A percentile compares a stretch with the other conserved stretches of the same genome.
phyloP scores from a whole-genome alignment of 805 yeast species.

The Maudiozyma pseudohumilis region DNA sequence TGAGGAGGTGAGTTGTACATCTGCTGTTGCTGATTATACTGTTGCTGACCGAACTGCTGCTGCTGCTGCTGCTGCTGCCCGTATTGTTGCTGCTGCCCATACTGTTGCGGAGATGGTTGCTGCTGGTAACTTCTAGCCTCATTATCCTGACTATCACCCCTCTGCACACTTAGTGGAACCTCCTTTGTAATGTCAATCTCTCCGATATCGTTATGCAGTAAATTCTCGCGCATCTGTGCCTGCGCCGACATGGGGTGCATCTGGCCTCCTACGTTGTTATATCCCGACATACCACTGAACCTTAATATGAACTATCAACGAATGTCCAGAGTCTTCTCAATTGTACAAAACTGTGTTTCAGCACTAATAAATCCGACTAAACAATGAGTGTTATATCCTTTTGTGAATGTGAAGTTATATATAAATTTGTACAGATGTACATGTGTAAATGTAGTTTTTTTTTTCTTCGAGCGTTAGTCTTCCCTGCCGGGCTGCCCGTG shows the following conservation, averaged over 20 bases:
- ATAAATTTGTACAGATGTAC: too few relatives aligned
- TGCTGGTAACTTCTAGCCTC: constrained; percentile 3
- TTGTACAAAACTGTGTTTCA: too few relatives aligned
- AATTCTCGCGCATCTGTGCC: constrained; percentile 27
- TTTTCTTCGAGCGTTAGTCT: too few relatives aligned
- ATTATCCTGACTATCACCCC: background rate
- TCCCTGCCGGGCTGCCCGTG: too few relatives aligned
- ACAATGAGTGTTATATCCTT: too few relatives aligned
- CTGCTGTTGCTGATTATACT: constrained; percentile 7
- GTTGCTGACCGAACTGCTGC: constrained; percentile 1
- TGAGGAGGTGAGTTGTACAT: constrained; percentile 2
- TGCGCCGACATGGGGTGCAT: constrained; percentile 9
- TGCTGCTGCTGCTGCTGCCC: constrained; percentile 4
- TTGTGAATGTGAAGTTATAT: too few relatives aligned
- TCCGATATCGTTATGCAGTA: constrained; percentile 33
- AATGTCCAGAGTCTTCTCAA: too few relatives aligned
- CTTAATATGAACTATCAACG: too few relatives aligned
- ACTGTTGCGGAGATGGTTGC: constrained; percentile 7
- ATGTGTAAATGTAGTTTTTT: too few relatives aligned
- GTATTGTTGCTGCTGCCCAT: constrained; percentile 5
- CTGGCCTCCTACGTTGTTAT: constrained; percentile 1
- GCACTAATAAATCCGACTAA: too few relatives aligned
- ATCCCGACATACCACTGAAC: too few relatives aligned
- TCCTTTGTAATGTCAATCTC: constrained; percentile 38
- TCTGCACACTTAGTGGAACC: constrained; percentile 23